Base-by-base conservation (phyloP, 495 filamentous ascomycete species). In the Saxophila tyrrhenica region DNA sequence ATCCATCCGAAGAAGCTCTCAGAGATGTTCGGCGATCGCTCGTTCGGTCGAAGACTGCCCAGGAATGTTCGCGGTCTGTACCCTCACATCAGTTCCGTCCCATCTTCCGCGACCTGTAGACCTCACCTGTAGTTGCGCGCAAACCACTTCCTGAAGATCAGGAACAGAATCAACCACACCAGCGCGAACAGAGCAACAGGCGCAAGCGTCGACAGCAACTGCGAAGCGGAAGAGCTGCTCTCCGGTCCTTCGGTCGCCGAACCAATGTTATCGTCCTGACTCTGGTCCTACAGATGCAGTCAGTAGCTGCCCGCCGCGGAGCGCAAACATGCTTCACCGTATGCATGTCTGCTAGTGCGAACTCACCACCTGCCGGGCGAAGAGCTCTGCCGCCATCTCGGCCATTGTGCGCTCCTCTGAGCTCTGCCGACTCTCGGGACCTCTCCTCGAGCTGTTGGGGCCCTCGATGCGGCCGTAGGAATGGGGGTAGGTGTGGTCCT, bases 1-100 rank as follows among this genome's bases (percentile, higher is more conserved):
- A 95, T 65, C 88, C 89, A 94, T 63, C 83, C 82, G 62, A 85
- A 77, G 8, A 83, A 61, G 52, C 87, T 87, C 54, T 72, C 81
- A 38, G 87, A 81, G 0, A 87, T 73, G 17, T 71, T 64, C 21
- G 84, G 82, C 46, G 86, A 76, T 49, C 84, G 83, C 64, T 89
- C 78, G 61, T 81, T 84, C 57, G 56, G 41, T 39, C 76, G 76
- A 59, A 95, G 65, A 54, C 75, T 83, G 25, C 87, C 85, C 35
- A 98, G 70, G 67, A 91, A 95, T 21, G 88, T 90, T 69, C 91
- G 78, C 2, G 92, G 92, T 48, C 49, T 22, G 29, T 17, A 25
- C 5, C 9, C 8, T 44, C 41, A 44, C n/a, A 21, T 44, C 41
- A 44, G 41, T 44, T n/a, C n/a, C n/a, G 17, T 35, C 7, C 29